Conservation (phyloP, 1,284 basidiomycete genomes). For the Ceratorhiza oryzae-sativae region DNA sequence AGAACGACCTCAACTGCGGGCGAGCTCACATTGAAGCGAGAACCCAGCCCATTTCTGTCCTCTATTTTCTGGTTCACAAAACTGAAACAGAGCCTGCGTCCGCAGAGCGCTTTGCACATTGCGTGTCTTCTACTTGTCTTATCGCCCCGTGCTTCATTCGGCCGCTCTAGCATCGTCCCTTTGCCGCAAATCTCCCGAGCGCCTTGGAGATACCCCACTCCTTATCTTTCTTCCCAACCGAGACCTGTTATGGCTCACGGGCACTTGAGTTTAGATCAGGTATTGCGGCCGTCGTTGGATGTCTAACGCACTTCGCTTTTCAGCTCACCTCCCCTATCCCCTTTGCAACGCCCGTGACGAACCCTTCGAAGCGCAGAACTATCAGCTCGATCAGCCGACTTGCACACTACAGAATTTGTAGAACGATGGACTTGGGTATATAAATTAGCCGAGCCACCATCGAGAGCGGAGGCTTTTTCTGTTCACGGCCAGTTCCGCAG, state of each 20-base stretch:
- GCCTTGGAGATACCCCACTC: neutral
- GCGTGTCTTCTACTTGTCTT: neutral
- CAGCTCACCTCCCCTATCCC: neutral
- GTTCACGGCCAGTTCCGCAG: neutral
- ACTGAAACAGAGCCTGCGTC: neutral
- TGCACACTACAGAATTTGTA: neutral
- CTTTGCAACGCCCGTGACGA: too few species aligned
- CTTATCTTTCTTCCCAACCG: neutral
- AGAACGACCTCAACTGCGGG: slow-evolving; percentile 4
- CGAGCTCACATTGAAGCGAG: neutral
- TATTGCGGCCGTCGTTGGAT: neutral
- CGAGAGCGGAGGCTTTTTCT: neutral
- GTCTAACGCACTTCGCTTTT: neutral
- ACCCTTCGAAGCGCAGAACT: too few species aligned
- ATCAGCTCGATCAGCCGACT: neutral
- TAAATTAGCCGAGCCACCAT: neutral
- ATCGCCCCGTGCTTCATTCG: neutral
- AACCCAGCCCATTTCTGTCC: neutral
- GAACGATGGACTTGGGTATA: too few species aligned
- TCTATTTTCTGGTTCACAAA: neutral
- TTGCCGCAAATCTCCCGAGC: neutral
- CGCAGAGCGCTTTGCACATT: neutral
- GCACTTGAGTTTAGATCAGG: neutral
- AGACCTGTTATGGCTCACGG: neutral
- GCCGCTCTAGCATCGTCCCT: neutral